Percentiles rank a stretch among this genome's conserved stretches.
Conservation (phyloP, 140 eudicot genomes). For the Anethum foeniculum region DNA sequence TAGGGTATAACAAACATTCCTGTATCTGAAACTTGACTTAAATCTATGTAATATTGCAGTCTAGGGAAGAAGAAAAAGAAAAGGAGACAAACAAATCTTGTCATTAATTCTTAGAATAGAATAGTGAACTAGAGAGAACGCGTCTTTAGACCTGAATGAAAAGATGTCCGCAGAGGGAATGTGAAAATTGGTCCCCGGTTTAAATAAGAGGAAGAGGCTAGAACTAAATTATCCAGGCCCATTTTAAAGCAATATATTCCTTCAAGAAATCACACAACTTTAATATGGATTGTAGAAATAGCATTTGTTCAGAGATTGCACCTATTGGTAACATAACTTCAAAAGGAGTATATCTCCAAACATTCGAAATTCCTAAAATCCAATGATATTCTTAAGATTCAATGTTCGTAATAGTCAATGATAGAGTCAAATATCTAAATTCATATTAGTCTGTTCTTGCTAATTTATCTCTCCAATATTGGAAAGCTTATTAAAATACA, state of each 20-base stretch:
- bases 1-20: not conserved
- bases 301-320: not conserved
- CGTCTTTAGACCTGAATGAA: not conserved
- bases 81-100: not conserved
- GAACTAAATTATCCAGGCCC: not conserved
- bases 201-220: not conserved
- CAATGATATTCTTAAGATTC: too few relatives aligned
- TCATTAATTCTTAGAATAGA: not conserved
- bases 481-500: not conserved
- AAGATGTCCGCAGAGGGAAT: not conserved
- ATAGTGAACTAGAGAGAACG: not conserved
- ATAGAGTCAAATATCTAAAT: not conserved
- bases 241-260: not conserved
- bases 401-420: not conserved
- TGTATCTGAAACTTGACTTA: not conserved
- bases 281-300: not conserved
- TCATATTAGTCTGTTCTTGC: not conserved
- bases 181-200: not conserved
- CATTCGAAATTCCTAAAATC: not conserved
- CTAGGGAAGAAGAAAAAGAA: not conserved
- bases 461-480: not conserved
- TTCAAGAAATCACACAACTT: not conserved
- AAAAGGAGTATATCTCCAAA: not conserved
- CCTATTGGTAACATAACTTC: not conserved
- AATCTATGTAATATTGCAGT: not conserved